phyloP scores from a whole-genome alignment of 2,329 filamentous ascomycete genomes.

The Pseudomassariella vexata region DNA sequence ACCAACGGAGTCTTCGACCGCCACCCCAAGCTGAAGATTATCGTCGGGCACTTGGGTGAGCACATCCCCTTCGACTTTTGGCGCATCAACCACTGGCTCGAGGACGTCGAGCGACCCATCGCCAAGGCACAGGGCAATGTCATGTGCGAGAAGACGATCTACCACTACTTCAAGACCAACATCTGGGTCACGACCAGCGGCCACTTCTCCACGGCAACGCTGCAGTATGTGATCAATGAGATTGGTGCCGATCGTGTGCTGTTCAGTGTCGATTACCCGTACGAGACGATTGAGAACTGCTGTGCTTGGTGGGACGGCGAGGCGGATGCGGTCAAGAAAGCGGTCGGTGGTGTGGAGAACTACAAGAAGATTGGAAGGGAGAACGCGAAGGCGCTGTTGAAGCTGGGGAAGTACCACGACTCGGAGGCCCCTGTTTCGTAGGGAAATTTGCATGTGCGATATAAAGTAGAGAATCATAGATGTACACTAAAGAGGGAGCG shows the following conservation, averaged over 20 bases:
- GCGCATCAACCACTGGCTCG: constrained; percentile 50
- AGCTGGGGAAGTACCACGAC: constrained; percentile 29
- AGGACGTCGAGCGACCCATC: constrained; percentile 47
- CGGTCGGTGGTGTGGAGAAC: too few relatives aligned
- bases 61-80: constrained; percentile 43
- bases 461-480: too few relatives aligned
- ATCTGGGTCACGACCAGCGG: constrained; percentile 53
- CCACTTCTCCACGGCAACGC: constrained; percentile 47
- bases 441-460: too few relatives aligned
- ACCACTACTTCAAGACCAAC: constrained; percentile 48
- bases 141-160: constrained; percentile 45
- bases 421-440: too few relatives aligned
- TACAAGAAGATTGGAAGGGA: constrained; percentile 34
- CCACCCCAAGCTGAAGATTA: constrained; percentile 36
- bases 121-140: too few relatives aligned
- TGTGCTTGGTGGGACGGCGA: constrained; percentile 35
- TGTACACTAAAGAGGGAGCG: too few relatives aligned
- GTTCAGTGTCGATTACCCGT: constrained; percentile 50
- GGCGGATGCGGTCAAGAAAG: too few relatives aligned
- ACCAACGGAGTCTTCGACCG: constrained; percentile 46
- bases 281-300: constrained; percentile 37
- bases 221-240: constrained; percentile 43
- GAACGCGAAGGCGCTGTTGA: constrained; percentile 36
- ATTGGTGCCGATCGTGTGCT: constrained; percentile 43
- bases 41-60: constrained; percentile 44